Conservation (phyloP, 306 rosid species). For the Aeschynomene evenia region DNA sequence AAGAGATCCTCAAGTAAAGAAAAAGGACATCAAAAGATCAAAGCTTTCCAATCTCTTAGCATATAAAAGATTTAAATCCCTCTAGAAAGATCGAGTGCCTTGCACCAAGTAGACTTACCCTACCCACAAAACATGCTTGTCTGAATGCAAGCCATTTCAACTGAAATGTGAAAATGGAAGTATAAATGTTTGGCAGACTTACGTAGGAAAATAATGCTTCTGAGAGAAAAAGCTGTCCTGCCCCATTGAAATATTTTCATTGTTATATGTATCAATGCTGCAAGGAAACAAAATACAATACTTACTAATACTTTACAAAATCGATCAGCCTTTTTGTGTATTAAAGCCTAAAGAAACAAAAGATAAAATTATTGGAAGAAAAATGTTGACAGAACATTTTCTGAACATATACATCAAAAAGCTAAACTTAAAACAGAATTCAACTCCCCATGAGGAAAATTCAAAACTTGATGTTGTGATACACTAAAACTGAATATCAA, state of each 20-base stretch:
- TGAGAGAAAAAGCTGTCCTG: constrained; percentile 22
- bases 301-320: constrained; percentile 7
- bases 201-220: constrained; percentile 46
- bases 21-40: too few relatives aligned
- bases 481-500: neutral
- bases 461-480: neutral
- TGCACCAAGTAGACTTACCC: too few relatives aligned
- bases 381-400: constrained; percentile 8
- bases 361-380: neutral
- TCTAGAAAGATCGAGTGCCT: too few relatives aligned
- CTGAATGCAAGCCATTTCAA: too few relatives aligned
- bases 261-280: constrained; percentile 40
- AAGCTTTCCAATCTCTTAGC: too few relatives aligned
- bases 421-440: neutral
- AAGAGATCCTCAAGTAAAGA: too few relatives aligned
- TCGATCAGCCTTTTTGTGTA: neutral
- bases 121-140: too few relatives aligned
- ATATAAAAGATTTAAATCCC: too few relatives aligned
- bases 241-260: constrained; percentile 28
- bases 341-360: constrained; percentile 3
- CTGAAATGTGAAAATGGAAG: neutral
- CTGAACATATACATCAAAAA: neutral
- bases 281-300: constrained; percentile 23
- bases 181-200: constrained; percentile 32
- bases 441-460: neutral